Conservation (phyloP, 768 basidiomycete species). For the Rhodosporidiobolus odoratus region DNA sequence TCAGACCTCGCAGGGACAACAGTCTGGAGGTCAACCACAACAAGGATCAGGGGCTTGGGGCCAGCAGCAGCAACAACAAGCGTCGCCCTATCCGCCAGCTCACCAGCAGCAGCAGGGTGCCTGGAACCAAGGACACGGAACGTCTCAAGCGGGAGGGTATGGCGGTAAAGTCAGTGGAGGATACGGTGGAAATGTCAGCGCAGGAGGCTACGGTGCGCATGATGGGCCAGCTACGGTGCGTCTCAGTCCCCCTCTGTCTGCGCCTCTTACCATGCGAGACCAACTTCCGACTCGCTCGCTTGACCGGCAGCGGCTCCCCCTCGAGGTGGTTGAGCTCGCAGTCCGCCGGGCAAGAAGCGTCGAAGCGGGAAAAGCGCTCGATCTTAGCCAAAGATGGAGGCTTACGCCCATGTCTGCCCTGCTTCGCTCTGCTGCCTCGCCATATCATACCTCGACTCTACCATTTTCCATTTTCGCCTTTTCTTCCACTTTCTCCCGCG, state of each 20-base stretch:
- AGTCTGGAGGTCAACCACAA: not conserved
- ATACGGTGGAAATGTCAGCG: not conserved
- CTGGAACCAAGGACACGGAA: conserved; percentile 9
- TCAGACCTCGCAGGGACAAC: not conserved
- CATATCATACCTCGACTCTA: not conserved
- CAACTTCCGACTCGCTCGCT: conserved; percentile 4
- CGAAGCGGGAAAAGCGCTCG: not conserved
- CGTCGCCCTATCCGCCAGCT: conserved; percentile 1
- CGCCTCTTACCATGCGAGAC: not conserved
- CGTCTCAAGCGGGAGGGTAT: not conserved
- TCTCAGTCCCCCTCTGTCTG: not conserved
- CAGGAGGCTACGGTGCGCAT: conserved; percentile 26
- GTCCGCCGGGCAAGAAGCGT: not conserved
- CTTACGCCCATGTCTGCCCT: conserved; percentile 2
- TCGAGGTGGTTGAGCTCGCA: not conserved
- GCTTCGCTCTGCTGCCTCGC: not conserved
- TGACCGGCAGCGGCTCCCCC: not conserved
- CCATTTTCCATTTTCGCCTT: not conserved
- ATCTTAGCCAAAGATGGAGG: not conserved
- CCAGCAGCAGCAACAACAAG: not conserved
- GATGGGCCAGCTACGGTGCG: conserved; percentile 37
- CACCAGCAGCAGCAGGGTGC: not conserved
- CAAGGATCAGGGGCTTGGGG: not conserved
- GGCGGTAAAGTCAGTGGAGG: no score
- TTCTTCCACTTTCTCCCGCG: not conserved